phyloP scores from a whole-genome alignment of 306 rosid species.

The Sicyos edulis region DNA sequence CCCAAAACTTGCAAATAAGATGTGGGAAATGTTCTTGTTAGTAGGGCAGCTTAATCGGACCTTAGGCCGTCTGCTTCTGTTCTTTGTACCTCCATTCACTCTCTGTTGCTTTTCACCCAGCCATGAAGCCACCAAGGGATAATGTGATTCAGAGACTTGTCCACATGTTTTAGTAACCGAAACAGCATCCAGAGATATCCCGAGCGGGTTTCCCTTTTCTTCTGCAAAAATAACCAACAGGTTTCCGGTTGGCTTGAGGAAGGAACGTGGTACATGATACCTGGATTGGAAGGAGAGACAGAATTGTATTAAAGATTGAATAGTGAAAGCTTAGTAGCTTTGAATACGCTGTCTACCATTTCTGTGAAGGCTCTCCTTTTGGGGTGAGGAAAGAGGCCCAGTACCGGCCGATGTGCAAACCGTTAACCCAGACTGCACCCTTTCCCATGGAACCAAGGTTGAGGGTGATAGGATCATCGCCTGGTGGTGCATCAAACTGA shows the following conservation, averaged over 20 bases:
- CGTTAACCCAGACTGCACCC: constrained; percentile 74
- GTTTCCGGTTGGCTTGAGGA: constrained; percentile 56
- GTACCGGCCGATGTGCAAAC: constrained; percentile 70
- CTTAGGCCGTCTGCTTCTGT: constrained; percentile 6
- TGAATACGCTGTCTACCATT: constrained; percentile 40
- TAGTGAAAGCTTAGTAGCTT: not conserved
- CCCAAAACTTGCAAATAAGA: constrained; percentile 46
- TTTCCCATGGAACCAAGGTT: constrained; percentile 91
- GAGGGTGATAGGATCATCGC: constrained; percentile 55
- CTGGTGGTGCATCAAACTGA: constrained; percentile 57
- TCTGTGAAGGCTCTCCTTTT: constrained; percentile 71
- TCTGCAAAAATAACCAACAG: constrained; percentile 63
- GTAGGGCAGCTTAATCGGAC: constrained; percentile 33
- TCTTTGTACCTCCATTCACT: not conserved
- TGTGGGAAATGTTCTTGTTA: constrained; percentile 30
- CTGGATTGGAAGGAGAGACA: constrained; percentile 29
- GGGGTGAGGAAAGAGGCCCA: constrained; percentile 73
- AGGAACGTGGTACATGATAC: constrained; percentile 77
- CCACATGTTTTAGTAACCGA: constrained; percentile 27
- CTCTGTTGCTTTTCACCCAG: not conserved
- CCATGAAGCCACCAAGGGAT: constrained; percentile 34
- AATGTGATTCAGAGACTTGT: constrained; percentile 35
- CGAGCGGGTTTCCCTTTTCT: constrained; percentile 58
- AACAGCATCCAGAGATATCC: constrained; percentile 34
- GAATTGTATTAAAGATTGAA: not conserved